Percentiles rank a stretch among this genome's conserved stretches.
These are phyloP conservation scores for Gigaspora rosea DNA, from an alignment of 192 early-diverging fungal species.

Conservation along the genomic window DNA sequence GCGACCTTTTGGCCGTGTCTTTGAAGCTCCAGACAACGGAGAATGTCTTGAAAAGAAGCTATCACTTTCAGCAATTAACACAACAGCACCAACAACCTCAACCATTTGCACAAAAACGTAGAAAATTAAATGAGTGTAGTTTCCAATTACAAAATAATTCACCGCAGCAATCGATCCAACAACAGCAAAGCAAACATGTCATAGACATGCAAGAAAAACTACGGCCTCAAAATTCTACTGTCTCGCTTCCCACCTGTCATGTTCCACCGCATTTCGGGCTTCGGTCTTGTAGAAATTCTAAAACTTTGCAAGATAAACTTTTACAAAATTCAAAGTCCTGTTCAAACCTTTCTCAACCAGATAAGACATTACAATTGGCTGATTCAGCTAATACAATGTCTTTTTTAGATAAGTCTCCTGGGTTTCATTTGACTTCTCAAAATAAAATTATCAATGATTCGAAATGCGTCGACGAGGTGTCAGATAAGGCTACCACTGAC, in stretches of 20 bases:
- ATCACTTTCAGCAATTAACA: background rate
- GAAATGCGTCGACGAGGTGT: too few relatives aligned
- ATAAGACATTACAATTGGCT: too few relatives aligned
- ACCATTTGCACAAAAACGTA: conserved; percentile 11
- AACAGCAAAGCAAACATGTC: too few relatives aligned
- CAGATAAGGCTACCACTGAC: background rate
- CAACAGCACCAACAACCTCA: background rate
- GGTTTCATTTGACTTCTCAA: too few relatives aligned
- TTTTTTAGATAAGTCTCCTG: too few relatives aligned
- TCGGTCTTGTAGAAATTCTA: background rate
- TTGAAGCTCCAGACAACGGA: background rate
- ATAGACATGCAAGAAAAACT: background rate
- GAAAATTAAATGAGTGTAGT: conserved; percentile 1
- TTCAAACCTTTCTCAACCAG: too few relatives aligned
- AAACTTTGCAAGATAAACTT: background rate
- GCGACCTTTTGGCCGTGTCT: background rate
- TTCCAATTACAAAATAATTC: too few relatives aligned
- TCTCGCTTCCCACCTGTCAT: background rate
- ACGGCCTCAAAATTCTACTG: background rate
- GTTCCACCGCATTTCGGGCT: background rate
- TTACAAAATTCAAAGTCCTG: too few relatives aligned
- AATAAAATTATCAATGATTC: background rate
- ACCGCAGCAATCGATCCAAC: too few relatives aligned
- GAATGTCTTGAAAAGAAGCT: background rate
- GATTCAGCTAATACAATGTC: too few relatives aligned